Evolutionary conservation across 345 rosid genomes (phyloP), one percentile per base, ranked within the genome.

Genomic region (Geranium brycei): DNA sequence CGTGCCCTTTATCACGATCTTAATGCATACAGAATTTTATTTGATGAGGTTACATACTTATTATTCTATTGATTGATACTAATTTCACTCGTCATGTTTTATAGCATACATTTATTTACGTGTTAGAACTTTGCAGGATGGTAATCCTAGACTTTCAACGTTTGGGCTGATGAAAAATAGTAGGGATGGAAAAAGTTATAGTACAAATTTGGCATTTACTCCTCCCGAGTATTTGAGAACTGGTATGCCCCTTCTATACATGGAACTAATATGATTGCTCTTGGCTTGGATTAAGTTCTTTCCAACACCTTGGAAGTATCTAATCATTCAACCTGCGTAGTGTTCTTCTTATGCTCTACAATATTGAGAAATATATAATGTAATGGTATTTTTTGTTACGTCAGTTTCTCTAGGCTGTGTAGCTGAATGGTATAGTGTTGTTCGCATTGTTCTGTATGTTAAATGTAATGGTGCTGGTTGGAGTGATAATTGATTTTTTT

Each of bases 81-180:
- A 31, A 28, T 19, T 60, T 53, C 2, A 57, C 60, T 60, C 10
- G 63, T 61, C 64, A 23, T 64, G 56, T 38, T 59, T 67, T 73
- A 1, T 17, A 51, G 18, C 56, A 35, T 19, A 59, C 23, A 47
- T 65, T 59, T 51, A 30, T 53, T 69, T 58, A 69, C 59, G 30
- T 57, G 3, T 31, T 51, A 60, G 56, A 66, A 40, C 58, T 64
- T 38, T 68, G 66, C 78, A 92, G 98, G 95, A 92, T 75, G 91
- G 85, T 17, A 89, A 89, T 80, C 90, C 97, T 63, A 85, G 91
- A 70, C 90, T 92, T 60, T 92, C 99, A 5, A 80, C 86, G 78
- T 87, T 93, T 41, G 99, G 99, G 67, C 76, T 93, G 74, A 93
- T 93, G 97, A 93, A 89, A 67, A 89, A 93, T 69, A 89, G 99